A percentile compares a stretch with the other conserved stretches of the same genome.
phyloP scores from a whole-genome alignment of 23 red algal species.

The Gracilariopsis chorda region DNA sequence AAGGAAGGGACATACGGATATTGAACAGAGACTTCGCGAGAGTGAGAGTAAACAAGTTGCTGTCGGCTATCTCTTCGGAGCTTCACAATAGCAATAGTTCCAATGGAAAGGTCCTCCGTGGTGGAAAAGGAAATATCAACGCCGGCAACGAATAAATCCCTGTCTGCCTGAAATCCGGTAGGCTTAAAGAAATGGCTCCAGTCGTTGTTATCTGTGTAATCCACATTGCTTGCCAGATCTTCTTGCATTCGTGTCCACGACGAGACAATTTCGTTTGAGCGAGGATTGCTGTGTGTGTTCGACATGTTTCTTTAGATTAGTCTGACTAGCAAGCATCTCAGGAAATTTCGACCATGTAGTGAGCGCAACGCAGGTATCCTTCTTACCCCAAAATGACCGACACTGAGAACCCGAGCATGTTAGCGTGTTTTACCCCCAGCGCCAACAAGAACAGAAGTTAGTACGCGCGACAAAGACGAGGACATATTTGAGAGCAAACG shows the following conservation, averaged over 20 bases:
- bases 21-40: constrained; percentile 24
- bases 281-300: too few relatives aligned
- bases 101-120: constrained; percentile 31
- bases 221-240: constrained; percentile 22
- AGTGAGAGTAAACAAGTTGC: constrained; percentile 43
- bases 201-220: constrained; percentile 12
- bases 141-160: constrained; percentile 52
- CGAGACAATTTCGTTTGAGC: too few relatives aligned
- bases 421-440: too few relatives aligned
- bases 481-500: too few relatives aligned
- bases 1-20: constrained; percentile 77
- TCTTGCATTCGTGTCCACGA: constrained; percentile 16
- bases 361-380: too few relatives aligned
- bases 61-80: background rate
- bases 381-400: too few relatives aligned
- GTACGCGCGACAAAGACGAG: too few relatives aligned
- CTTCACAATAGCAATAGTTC: constrained; percentile 45
- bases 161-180: background rate
- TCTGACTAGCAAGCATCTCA: too few relatives aligned
- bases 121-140: constrained; percentile 75
- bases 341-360: too few relatives aligned
- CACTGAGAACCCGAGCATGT: too few relatives aligned
- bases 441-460: too few relatives aligned
- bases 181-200: background rate
- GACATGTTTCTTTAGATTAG: too few relatives aligned